A percentile compares a stretch with the other conserved stretches of the same genome.
Evolutionary conservation across 768 basidiomycete genomes (phyloP).

Genomic region (Mrakia frigida): DNA sequence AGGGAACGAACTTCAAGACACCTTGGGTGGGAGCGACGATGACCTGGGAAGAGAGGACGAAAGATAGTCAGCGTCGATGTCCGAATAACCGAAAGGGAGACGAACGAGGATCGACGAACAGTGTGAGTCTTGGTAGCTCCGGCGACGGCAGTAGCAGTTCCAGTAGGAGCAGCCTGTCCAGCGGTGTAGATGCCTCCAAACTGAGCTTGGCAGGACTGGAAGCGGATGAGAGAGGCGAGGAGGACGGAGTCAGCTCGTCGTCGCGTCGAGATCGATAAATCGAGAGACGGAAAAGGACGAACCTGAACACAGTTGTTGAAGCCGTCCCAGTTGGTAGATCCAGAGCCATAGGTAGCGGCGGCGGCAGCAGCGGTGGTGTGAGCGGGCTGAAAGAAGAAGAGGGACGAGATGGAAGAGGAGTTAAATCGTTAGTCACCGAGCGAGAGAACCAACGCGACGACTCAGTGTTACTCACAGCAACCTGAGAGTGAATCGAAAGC

Average conservation of each 20-base stretch:
- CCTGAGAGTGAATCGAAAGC: neutral
- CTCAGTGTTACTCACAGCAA: neutral
- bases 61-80: neutral
- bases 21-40: conserved; percentile 73
- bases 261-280: neutral
- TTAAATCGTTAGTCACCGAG: no score
- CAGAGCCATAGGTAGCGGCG: conserved; percentile 5
- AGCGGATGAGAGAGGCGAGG: neutral
- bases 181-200: neutral
- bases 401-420: neutral
- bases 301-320: conserved; percentile 2
- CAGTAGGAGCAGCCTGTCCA: neutral
- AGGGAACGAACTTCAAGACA: conserved; percentile 51
- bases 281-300: neutral
- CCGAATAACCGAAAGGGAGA: neutral
- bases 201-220: neutral
- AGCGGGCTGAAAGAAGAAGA: neutral
- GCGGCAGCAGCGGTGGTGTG: neutral
- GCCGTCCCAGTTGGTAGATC: neutral
- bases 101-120: neutral
- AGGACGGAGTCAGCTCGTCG: neutral
- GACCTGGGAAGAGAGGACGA: conserved; percentile 42
- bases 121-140: conserved; percentile 23
- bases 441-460: neutral
- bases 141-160: neutral